phyloP scores from a whole-genome alignment of 306 rosid genomes.

The Cucurbita ficifolia region DNA sequence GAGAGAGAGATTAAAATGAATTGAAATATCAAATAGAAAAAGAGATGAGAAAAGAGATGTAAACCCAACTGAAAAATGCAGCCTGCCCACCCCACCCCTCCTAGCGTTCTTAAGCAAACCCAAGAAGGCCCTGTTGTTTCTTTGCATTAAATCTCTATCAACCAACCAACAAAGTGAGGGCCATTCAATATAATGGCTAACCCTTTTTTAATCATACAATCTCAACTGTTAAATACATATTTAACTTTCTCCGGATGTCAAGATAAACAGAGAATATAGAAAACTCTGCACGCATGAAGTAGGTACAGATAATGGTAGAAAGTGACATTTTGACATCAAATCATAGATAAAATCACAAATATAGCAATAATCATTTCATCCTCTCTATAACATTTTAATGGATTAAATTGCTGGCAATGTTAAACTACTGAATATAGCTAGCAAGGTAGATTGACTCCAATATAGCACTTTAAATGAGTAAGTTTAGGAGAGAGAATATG shows the following conservation, averaged over 20 bases:
- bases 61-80: constrained; percentile 14
- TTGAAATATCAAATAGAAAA: not conserved
- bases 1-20: not conserved
- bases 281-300: constrained; percentile 5
- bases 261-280: constrained; percentile 2
- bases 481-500: constrained; percentile 3
- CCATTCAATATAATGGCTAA: not conserved
- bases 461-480: not conserved
- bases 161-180: constrained; percentile 11
- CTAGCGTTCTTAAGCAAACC: not conserved
- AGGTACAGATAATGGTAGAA: not conserved
- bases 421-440: constrained; percentile 2
- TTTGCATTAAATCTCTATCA: not conserved
- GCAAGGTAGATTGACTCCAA: not conserved
- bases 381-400: constrained; percentile 5
- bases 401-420: not conserved
- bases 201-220: not conserved
- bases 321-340: not conserved
- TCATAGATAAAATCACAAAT: constrained; percentile 1
- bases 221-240: not conserved
- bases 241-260: not conserved
- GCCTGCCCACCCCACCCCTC: constrained; percentile 1
- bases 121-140: not conserved
- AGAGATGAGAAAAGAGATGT: constrained; percentile 3
- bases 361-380: constrained; percentile 5